A percentile compares a stretch with the other conserved stretches of the same genome.
Conservation (phyloP, 2,329 filamentous ascomycete species). For the Remersonia thermophila region DNA sequence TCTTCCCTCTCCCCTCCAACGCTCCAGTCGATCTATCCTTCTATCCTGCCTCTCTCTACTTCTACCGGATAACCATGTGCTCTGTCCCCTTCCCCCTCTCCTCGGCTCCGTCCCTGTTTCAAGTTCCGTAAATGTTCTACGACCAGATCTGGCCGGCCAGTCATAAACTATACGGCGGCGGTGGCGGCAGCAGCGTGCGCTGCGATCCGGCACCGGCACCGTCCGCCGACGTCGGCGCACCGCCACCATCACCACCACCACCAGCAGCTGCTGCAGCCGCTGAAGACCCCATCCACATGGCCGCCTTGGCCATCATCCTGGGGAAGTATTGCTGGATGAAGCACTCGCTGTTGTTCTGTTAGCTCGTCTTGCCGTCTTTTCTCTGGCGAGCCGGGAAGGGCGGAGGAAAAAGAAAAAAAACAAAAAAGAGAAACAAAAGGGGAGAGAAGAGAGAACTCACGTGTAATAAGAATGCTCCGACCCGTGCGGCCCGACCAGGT, state of each 20-base stretch:
- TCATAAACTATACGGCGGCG: slow-evolving; percentile 9
- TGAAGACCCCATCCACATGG: slow-evolving; percentile 21
- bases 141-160: too few relatives aligned
- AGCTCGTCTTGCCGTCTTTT: too few relatives aligned
- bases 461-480: slow-evolving; percentile 75
- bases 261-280: not conserved
- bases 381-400: too few relatives aligned
- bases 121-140: too few relatives aligned
- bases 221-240: not conserved
- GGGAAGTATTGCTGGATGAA: slow-evolving; percentile 68
- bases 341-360: slow-evolving; percentile 43
- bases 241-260: not conserved
- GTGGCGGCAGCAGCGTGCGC: not conserved
- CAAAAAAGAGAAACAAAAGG: slow-evolving; percentile 1
- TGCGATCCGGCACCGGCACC: not conserved
- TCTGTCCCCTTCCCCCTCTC: too few relatives aligned
- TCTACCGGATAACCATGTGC: too few relatives aligned
- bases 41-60: too few relatives aligned
- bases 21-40: too few relatives aligned
- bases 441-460: slow-evolving; percentile 29
- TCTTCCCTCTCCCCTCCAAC: too few relatives aligned
- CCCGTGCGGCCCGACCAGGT: slow-evolving; percentile 68
- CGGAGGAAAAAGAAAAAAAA: slow-evolving; percentile 1
- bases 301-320: slow-evolving; percentile 49
- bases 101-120: too few relatives aligned